Evolutionary conservation across 2,329 filamentous ascomycete genomes (phyloP), one percentile per base, ranked within the genome.

Genomic region (Samsoniella hepiali): DNA sequence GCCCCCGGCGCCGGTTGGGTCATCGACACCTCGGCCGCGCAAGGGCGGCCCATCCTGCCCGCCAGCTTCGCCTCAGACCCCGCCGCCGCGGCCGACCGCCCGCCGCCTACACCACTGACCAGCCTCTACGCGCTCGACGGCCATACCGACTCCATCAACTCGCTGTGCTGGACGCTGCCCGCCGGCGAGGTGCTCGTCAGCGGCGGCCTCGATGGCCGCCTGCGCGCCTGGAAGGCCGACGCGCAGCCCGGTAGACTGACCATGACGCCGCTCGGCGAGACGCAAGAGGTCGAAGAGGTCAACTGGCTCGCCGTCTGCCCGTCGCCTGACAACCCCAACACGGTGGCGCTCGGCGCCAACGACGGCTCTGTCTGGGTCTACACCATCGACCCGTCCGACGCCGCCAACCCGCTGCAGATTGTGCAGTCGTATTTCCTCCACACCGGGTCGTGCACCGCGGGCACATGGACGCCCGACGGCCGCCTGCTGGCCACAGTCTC

Each of bases 321-420:
- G 1, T 82, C 88, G 65, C 76, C 87, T 13, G 78, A 81, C 6
- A 86, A 91, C 73, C 85, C 89, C 65, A 96, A 97, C 77, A 88
- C 91, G 9, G 74, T 99, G 66, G 95, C 95, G 0, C 79, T 99
- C 8, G 95, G 95, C 63, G 93, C 93, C 40, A 90, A 85, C 42
- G 93, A 99, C 73, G 95, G 95, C 62, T 93, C 89, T 58, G 93
- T 97, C 49, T 99, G 95, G 95, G 90, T 99, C 10, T 97, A 97
- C 79, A 88, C 88, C n/a, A 83, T 98, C 71, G 89, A 93, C 74
- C 79, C 84, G 36, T 81, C 81, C 61, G 87, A 91, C 67, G 50
- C 76, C 40, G 77, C 77, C 57, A 81, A 79, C 71, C 77, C 91
- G 8, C 82, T 98, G 60, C 88, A 89, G 70, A 95, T 98, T 72